Evolutionary conservation across 352 stramenopile genomes (phyloP), one percentile per base, ranked within the genome.

Genomic region (Globisporangium carolinianum): DNA sequence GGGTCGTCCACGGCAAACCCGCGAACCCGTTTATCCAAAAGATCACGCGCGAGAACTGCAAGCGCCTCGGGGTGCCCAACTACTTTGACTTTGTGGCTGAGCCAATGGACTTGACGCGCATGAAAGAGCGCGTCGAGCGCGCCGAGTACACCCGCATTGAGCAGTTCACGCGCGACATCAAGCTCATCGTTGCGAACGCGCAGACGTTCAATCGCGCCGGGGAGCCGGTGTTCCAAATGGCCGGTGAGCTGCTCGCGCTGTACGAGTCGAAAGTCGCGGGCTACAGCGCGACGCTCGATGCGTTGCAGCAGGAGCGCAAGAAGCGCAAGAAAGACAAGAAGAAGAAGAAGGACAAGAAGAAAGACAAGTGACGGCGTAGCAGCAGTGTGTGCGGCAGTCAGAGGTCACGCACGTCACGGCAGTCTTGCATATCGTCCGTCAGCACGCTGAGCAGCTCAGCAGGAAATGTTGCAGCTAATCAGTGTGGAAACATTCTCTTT

Each of bases 251-350:
- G 37, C 77, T 91, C 61, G 68, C 84, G 66, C 69, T 91, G 14
- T 94, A 89, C 58, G 74, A 79, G 57, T 75, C 72, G 7, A 94
- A 91, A 65, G 62, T 91, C 45, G 47, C 62, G 47, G 62, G 59
- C 0, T 94, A 91, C 69, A 73, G 68, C 42, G 70, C 74, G 24
- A 86, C 79, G 59, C 84, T 90, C n/a, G 83, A 94, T 11, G 80
- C 90, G 15, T 52, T 94, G 45, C 74, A 89, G 53, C 73, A 81
- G 56, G 79, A 91, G 58, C 80, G 79, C 58, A 92, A 94, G 68
- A 92, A 91, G 66, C 83, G 79, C 67, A 94, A 93, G 67, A 92
- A 93, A 57, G 81, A 91, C 18, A 91, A 93, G 72, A 94, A 94
- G 72, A 93, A 94, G 63, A 77, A 89, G 48, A 94, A 93, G 71